Evolutionary conservation across 768 basidiomycete genomes (phyloP), one percentile per base, ranked within the genome.

Genomic region (Termitomyces heimii): DNA sequence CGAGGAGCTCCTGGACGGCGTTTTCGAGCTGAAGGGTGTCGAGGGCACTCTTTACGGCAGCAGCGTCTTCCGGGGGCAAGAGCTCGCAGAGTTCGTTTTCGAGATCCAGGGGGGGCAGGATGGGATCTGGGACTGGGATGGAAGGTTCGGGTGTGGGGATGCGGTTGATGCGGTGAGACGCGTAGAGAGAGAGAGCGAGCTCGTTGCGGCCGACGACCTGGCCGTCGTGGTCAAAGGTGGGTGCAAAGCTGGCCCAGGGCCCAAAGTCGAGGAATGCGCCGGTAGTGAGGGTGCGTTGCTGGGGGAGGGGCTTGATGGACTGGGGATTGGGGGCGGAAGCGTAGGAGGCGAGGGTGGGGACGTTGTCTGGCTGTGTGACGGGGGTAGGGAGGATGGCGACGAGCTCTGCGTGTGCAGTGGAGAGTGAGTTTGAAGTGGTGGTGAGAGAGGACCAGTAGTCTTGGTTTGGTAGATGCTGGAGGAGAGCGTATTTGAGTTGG

Each of bases 221-320:
- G n/a, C 85, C 85, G 57, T 89, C 85, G 61, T 89, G 86, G 58
- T 90, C 88, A 67, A 89, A 92, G 10, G 77, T 73, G 1, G 91
- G 91, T 0, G 91, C 90, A 70, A 93, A 93, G 65, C 81, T 86
- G 7, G 89, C 71, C 64, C 77, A 87, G 13, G 78, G 77, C 0
- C 91, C 92, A 64, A 93, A 93, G 68, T 94, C 88, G 7, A 94
- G 74, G 66, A 92, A 92, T 0, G 77, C 69, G 53, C 88, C 89
- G 28, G 83, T 77, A 44, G 82, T 79, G 37, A 91, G 69, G 26
- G 76, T 77, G 43, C 87, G 82, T 16, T 82, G 74, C 0, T 75
- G 68, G 1, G 80, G 78, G 24, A 77, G 68, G 37, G 75, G 72
- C 61, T 74, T 70, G 62, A 73, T 75, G 56, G 73, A 68, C 54